A percentile compares a stretch with the other conserved stretches of the same genome.
Evolutionary conservation across 2,329 filamentous ascomycete species (phyloP).

Genomic region (Fusarium sp.): DNA sequence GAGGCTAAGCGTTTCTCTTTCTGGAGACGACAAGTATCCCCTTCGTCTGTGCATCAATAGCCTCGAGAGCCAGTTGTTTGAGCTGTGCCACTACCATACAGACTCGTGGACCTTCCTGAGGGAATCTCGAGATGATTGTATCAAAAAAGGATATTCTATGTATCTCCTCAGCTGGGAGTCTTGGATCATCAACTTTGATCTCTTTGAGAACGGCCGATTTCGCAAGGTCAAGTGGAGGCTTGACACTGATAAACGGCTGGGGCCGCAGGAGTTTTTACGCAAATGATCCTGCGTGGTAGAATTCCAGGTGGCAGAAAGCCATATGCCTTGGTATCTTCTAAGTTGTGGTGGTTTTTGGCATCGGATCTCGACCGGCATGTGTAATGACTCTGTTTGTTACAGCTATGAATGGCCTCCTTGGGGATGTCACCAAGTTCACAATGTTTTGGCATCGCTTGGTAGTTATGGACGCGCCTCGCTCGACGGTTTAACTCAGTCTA

Average conservation of each 20-base stretch:
- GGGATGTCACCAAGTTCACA: too few species aligned
- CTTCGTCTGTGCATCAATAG: constrained; percentile 1
- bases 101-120: not conserved
- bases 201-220: not conserved
- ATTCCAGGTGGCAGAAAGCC: too few species aligned
- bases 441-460: too few species aligned
- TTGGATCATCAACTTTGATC: constrained; percentile 6
- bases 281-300: not conserved
- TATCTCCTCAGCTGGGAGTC: constrained; percentile 2
- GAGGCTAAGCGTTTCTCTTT: fast-evolving
- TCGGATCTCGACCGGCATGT: not conserved
- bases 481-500: too few species aligned
- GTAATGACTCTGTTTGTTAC: too few species aligned
- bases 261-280: not conserved
- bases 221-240: not conserved
- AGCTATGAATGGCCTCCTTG: too few species aligned
- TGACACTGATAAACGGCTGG: not conserved
- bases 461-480: too few species aligned
- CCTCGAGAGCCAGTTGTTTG: not conserved
- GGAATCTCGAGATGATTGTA: not conserved
- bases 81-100: not conserved
- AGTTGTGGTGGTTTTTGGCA: not conserved
- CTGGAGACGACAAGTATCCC: not conserved
- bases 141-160: not conserved
- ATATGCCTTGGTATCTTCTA: not conserved